Evolutionary conservation across 2,329 filamentous ascomycete species (phyloP), one percentile per base, ranked within the genome.

Genomic region (Scedosporium boydii): DNA sequence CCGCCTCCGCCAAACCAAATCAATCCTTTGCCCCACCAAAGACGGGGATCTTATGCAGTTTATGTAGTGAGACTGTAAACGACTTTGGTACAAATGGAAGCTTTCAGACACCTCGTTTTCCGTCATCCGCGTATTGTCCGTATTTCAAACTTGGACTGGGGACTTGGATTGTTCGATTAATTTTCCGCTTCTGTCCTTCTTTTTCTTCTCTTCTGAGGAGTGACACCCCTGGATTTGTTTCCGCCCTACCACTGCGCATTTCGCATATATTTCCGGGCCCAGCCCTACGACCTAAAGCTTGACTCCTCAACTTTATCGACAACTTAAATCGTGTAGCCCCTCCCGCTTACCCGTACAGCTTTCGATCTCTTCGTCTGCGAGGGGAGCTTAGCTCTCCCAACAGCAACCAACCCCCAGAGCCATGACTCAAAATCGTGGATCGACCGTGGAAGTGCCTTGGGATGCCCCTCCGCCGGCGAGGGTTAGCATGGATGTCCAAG

Each of bases 401-500:
- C n/a, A 48, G 44, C 44, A 29, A 55, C n/a, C 44, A 26, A 51
- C 26, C 26, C 14, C 6, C n/a, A 44, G 38, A 27, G 7, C 44
- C 59, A 60, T 60, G 59, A 16, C 27, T 41, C 59, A 60, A 26
- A 34, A 44, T 26, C 21, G 51, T 21, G 44, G 12, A 55, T 23
- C 23, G 23, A 14, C 7, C 27, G 26, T 26, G 21, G 26, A 9
- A 12, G n/a, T 26, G 10, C 16, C 34, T 16, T 18, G 58, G 56
- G 46, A 44, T 61, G 42, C 57, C 21, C 61, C 51, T 61, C 51
- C 61, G 48, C 61, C 46, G 26, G 16, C 63, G 58, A 63, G 62
- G 12, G 66, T 65, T 55, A 67, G 66, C 27, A 66, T 67, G 46
- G 63, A 71, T 21, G 65, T 66, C n/a, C 68, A 69, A 10, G 71